Base-by-base conservation (phyloP, 2,329 filamentous ascomycete species). In the Calonectria pauciramosa region DNA sequence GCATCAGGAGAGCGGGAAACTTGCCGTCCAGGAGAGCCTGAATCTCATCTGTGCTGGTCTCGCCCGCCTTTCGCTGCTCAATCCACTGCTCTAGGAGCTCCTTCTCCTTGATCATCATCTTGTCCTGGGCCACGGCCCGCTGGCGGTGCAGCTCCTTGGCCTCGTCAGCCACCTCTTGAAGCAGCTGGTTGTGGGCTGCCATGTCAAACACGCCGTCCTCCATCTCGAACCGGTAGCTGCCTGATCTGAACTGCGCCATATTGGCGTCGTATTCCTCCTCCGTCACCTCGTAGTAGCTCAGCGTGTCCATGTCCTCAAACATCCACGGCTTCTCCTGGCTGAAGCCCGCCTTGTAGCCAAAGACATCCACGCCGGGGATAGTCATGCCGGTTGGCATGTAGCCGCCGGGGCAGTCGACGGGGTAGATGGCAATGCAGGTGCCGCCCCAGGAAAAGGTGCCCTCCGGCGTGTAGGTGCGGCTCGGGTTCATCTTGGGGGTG, bases 361-460 rank as follows among this genome's bases (percentile, higher is more conserved):
- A 82, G 2, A 81, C 80, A 72, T 86, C 84, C 81, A 84, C 86
- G 9, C 81, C 81, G 8, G 81, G 80, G 11, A 86, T 72, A 0
- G 81, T 80, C 66, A 79, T 68, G 16, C 82, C 85, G 7, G 84
- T 80, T 38, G 85, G 79, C 82, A 82, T 82, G 78, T 86, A 87
- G 0, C 86, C 86, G 5, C 86, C 86, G 0, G 86, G 86, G 7
- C 80, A 77, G 30, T 84, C 85, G 1, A 83, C 81, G 0, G 84
- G 82, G 66, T 87, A 87, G 9, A 86, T 81, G 34, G 83, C 81
- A 16, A 86, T 77, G 16, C 82, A 71, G 4, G 81, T 81, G 0
- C 86, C 85, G 5, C 85, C 85, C 8, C 84, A 80, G 0, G 84
- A 84, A 3, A 87, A 78, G 0, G 85, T 83, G 1, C 85, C 85